Evolutionary conservation across 1,139 yeast genomes (phyloP), one percentile per base, ranked within the genome.

Genomic region (Pichia sp.): DNA sequence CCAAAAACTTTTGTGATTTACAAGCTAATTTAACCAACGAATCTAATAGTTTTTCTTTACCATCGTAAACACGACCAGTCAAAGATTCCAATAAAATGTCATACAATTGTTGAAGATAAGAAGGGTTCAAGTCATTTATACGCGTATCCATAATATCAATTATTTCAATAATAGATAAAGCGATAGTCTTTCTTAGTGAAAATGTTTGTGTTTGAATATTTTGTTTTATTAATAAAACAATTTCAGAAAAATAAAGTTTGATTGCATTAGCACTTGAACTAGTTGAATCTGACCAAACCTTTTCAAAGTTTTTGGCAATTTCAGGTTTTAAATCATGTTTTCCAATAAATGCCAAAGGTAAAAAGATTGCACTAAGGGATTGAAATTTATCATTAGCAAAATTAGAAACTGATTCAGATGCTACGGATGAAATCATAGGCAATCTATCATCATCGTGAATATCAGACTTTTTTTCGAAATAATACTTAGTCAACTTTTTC

Each of bases 51-150:
- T 73, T 66, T 56, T 88, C 96, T 61, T 92, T 92, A 7, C 97
- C 97, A 26, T 75, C 75, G 95, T 96, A 92, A 8, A 94, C 78
- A 53, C 92, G 78, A 0, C 97, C 97, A 48, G 75, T 72, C 51
- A 83, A 74, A 0, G 95, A 80, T 40, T 75, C 76, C 28, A 86
- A 61, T 46, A 89, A 70, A 5, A 82, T 70, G 0, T 69, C 67
- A 49, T 86, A 75, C 29, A 89, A 63, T 26, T 71, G 69, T 1
- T 55, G 50, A n/a, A 61, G 39, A 34, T 58, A 46, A 3, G 49
- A 18, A 4, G 53, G 50, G 9, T 64, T 57, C 32, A 70, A 67
- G 11, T 68, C 72, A 44, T 71, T 62, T 2, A 60, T 50, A 30
- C 54, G 53, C 2, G 53, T 53, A 5, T 61, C 65, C 18, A 72